Conservation (phyloP, 148 eudicot genomes). For the Cornus controversa region DNA sequence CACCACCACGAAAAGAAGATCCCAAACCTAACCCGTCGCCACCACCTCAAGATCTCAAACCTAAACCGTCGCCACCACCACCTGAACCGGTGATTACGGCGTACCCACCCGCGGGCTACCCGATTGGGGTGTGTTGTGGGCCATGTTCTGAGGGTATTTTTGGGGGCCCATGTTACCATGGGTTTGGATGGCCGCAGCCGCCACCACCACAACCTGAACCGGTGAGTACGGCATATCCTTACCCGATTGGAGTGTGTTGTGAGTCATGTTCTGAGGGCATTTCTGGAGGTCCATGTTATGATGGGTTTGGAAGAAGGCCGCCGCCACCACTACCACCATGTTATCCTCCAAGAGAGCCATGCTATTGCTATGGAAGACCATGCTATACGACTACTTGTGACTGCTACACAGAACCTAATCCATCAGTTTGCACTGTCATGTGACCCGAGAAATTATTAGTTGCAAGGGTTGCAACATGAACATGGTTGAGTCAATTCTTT, state of each 20-base stretch:
- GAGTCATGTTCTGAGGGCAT: not conserved
- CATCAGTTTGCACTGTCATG: constrained; percentile 41
- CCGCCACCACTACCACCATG: not conserved
- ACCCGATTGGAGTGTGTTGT: constrained; percentile 8
- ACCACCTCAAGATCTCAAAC: no score
- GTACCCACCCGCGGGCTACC: no score
- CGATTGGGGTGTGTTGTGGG: no score
- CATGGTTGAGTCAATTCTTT: no score
- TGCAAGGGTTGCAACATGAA: no score
- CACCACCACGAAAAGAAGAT: no score
- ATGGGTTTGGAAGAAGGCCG: constrained; percentile 9
- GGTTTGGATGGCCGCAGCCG: no score
- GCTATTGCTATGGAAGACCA: not conserved
- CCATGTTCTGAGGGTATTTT: no score
- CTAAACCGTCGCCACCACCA: no score
- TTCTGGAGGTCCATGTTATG: constrained; percentile 16
- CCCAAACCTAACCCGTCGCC: no score
- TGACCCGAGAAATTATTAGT: no score
- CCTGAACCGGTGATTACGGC: no score
- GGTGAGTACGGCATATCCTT: not conserved
- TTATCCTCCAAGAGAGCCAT: not conserved
- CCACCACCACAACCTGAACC: constrained; percentile 20
- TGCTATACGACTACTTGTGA: not conserved
- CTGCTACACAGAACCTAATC: constrained; percentile 34
- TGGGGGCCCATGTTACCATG: not conserved